Percentiles rank a stretch among this genome's conserved stretches.
Conservation (phyloP, 306 rosid species). For the Vigna angularis region DNA sequence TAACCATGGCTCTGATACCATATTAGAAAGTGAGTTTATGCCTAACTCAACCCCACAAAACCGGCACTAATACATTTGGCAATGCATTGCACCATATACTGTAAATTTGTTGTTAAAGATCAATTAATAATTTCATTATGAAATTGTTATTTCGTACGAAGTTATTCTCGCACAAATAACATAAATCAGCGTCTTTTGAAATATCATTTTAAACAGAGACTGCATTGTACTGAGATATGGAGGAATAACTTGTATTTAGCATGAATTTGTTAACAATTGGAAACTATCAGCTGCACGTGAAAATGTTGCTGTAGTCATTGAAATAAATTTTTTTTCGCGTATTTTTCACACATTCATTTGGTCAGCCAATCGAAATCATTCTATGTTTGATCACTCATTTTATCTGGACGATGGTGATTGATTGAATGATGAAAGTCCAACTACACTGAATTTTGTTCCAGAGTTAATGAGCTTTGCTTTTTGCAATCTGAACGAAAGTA, state of each 20-base stretch:
- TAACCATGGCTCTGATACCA: no score
- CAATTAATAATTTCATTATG: background rate
- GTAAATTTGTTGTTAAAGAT: background rate
- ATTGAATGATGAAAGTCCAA: background rate
- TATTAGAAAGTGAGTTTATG: no score
- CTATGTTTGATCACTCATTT: no score
- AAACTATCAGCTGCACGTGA: background rate
- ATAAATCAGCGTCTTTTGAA: no score
- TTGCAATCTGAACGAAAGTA: constrained; percentile 37
- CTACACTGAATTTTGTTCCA: background rate
- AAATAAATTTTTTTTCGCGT: background rate
- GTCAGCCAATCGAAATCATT: no score
- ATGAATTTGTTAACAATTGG: background rate
- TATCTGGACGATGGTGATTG: background rate
- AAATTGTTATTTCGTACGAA: no score
- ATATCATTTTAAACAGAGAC: background rate
- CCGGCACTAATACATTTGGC: no score
- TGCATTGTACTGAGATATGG: background rate
- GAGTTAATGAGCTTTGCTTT: constrained; percentile 2
- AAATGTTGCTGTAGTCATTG: background rate
- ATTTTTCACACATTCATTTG: no score
- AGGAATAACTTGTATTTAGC: background rate
- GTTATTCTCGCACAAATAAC: no score
- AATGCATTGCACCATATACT: background rate
- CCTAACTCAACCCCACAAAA: no score